A percentile compares a stretch with the other conserved stretches of the same genome.
Conservation (phyloP, 805 yeast genomes). For the Saturnispora sekii region DNA sequence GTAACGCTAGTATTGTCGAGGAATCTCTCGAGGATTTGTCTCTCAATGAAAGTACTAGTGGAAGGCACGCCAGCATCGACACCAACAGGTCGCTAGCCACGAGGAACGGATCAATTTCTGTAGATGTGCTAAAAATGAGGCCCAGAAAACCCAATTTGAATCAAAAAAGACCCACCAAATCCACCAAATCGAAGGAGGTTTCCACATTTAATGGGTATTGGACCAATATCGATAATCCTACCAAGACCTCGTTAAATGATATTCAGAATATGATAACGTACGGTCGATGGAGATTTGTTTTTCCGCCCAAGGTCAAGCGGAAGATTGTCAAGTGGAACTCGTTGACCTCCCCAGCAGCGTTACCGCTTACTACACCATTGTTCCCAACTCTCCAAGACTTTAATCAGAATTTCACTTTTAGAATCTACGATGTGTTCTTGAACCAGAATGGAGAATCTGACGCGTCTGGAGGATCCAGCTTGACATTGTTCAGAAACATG, state of each 20-base stretch:
- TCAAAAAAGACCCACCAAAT: conserved; percentile 1
- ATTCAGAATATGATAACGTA: conserved; percentile 48
- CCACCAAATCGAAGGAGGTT: conserved; percentile 5
- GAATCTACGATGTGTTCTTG: conserved; percentile 70
- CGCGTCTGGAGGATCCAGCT: conserved; percentile 34
- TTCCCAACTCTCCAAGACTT: conserved; percentile 69
- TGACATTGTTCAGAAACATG: conserved; percentile 75
- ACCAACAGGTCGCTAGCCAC: not conserved
- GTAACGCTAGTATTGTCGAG: no score
- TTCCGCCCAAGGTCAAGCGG: conserved; percentile 60
- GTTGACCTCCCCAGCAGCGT: conserved; percentile 82
- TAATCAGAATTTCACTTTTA: conserved; percentile 62
- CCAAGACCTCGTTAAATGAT: conserved; percentile 50
- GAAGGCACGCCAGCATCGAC: conserved; percentile 1
- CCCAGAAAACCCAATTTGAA: not conserved
- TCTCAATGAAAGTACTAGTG: not conserved
- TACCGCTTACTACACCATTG: conserved; percentile 71
- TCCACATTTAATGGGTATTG: conserved; percentile 33
- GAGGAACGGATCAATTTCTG: not conserved
- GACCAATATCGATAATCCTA: conserved; percentile 69
- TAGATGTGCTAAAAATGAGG: not conserved
- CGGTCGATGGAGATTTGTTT: conserved; percentile 88
- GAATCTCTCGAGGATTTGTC: no score
- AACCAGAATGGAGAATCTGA: conserved; percentile 47
- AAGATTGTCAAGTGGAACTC: conserved; percentile 86